Evolutionary conservation across 1,284 basidiomycete species (phyloP), one percentile per base, ranked within the genome.

Genomic region (Sanguinoderma infundibulare): DNA sequence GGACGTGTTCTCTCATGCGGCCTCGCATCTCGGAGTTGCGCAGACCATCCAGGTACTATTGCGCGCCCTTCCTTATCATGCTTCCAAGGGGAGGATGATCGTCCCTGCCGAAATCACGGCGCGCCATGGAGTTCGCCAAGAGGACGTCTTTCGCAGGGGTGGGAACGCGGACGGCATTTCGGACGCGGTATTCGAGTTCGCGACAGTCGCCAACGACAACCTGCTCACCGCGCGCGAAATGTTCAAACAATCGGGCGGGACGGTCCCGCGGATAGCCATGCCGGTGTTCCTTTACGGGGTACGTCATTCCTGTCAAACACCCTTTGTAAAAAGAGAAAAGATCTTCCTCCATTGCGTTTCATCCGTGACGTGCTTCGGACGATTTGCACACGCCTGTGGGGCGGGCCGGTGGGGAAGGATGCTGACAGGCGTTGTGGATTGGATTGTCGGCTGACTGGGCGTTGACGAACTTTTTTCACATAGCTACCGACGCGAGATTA

Each of bases 151-250:
- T 73, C 82, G 92, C 35, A 80, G 81, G 44, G 91, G 93, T 1
- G 81, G 83, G 9, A 74, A 80, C 20, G 92, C 91, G 47, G 74
- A 80, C 50, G 88, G 85, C 7, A 78, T 91, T 32, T 84, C 85
- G 40, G 86, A 92, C 61, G 95, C 94, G 0, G 90, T 94, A 36
- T 98, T 90, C 73, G 92, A 95, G 71, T 90, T 97, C 73, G 96
- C 96, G 17, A 94, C 91, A 10, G 77, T 92, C 20, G 96, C 95
- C 40, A 95, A 97, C 78, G 95, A 97, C 77, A 91, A 98, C 75
- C 75, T 98, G 65, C 82, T 90, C 67, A 95, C 94, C 2, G 94
- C 95, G 2, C 84, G 93, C 46, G 84, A 87, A 57, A 88, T 91
- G 82, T 84, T 96, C 71, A 85, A 86, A 67, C 81, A 86, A 52